A percentile compares a stretch with the other conserved stretches of the same genome.
These are phyloP conservation scores for Poa pratensis DNA, from an alignment of 176 grass and related monocot species.

Conservation along the genomic window DNA sequence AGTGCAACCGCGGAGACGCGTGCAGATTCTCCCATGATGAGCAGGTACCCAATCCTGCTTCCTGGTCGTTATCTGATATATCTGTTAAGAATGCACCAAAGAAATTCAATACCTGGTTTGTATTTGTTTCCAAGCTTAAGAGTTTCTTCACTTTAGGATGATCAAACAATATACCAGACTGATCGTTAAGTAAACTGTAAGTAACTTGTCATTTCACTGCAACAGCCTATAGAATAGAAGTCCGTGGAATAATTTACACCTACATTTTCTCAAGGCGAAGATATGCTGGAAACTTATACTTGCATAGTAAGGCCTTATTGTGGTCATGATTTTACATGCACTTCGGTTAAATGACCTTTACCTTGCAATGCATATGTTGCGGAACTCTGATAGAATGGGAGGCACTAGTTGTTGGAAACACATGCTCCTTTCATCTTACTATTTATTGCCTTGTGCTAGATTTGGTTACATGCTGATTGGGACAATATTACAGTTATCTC, in stretches of 20 bases:
- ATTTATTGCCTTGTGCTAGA: not conserved
- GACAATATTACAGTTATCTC: not conserved
- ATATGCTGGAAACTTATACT: not conserved
- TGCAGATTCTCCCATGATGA: conserved; percentile 95
- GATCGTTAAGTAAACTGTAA: too few species aligned
- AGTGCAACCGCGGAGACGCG: conserved; percentile 79
- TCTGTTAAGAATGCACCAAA: not conserved
- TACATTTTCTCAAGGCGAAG: too few species aligned
- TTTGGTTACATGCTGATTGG: not conserved
- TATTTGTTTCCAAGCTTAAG: not conserved
- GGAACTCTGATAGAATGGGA: not conserved
- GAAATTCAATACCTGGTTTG: not conserved
- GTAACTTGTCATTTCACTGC: too few species aligned
- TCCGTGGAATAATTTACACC: too few species aligned
- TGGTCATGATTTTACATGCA: not conserved
- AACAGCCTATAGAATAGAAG: too few species aligned
- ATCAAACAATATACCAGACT: conserved; percentile 23
- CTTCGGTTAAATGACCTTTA: not conserved
- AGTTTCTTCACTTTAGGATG: not conserved
- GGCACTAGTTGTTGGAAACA: not conserved
- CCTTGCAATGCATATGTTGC: not conserved
- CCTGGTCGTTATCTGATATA: not conserved
- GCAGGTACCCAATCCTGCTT: conserved; percentile 51
- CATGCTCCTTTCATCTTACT: not conserved
- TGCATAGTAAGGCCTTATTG: not conserved